These are phyloP conservation scores for Adiantum capillusveneris DNA, from an alignment of 75 land plant genomes.

Conservation along the genomic window DNA sequence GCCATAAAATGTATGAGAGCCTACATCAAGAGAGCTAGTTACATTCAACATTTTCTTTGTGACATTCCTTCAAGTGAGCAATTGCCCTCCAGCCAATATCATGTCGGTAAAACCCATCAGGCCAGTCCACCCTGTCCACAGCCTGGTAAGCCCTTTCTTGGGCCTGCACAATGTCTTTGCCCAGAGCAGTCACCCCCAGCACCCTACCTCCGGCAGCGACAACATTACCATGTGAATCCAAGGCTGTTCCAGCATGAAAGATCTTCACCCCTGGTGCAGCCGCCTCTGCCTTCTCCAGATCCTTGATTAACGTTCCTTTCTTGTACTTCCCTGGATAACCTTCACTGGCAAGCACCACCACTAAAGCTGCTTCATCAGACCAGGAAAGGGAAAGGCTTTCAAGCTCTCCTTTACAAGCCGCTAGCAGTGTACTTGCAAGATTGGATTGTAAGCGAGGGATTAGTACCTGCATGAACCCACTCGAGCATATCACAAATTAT, in stretches of 20 bases:
- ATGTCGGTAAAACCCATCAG: slow-evolving; percentile 79
- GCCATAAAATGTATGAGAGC: no score
- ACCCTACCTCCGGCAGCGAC: slow-evolving; percentile 85
- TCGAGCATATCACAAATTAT: not conserved
- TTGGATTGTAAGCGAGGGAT: slow-evolving; percentile 89
- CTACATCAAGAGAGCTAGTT: no score
- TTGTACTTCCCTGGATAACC: slow-evolving; percentile 89
- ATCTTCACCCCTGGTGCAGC: slow-evolving; percentile 62
- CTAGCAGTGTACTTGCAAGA: slow-evolving; percentile 72
- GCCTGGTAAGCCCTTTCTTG: slow-evolving; percentile 69
- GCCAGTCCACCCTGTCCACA: slow-evolving; percentile 72
- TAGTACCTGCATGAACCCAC: slow-evolving; percentile 37
- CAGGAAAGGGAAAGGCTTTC: slow-evolving; percentile 48
- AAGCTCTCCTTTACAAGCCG: slow-evolving; percentile 80
- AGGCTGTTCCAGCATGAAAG: slow-evolving; percentile 87
- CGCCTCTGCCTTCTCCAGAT: slow-evolving; percentile 80
- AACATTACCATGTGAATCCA: slow-evolving; percentile 60
- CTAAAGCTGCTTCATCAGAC: slow-evolving; percentile 78
- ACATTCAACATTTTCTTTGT: no score
- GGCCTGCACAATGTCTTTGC: slow-evolving; percentile 77
- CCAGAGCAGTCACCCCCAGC: slow-evolving; percentile 80
- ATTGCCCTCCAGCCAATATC: slow-evolving; percentile 98
- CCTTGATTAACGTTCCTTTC: slow-evolving; percentile 58
- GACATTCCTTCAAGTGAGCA: slow-evolving; percentile 8
- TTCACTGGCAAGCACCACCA: slow-evolving; percentile 84